phyloP scores from a whole-genome alignment of 306 rosid species.

The Dalbergia cochinchinensis region DNA sequence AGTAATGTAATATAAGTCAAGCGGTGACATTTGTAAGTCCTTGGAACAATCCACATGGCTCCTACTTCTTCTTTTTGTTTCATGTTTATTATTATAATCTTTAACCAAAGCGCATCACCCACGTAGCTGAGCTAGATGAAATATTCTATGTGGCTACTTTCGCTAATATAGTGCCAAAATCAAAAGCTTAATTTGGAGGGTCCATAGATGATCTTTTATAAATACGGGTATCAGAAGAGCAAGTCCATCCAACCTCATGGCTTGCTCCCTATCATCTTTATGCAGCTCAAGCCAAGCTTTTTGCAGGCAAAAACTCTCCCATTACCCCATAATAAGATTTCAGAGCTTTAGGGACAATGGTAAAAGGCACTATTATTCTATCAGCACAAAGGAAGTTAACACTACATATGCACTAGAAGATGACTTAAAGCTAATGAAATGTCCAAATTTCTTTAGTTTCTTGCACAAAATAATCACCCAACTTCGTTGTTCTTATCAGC shows the following conservation, averaged over 20 bases:
- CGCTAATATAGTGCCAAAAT: slow-evolving; percentile 29
- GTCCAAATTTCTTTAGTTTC: background rate
- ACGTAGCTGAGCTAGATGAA: slow-evolving; percentile 22
- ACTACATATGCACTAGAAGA: background rate
- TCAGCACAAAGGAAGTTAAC: slow-evolving; percentile 6
- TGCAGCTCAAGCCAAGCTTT: slow-evolving; percentile 43
- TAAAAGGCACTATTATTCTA: slow-evolving; percentile 19
- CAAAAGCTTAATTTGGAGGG: slow-evolving; percentile 30
- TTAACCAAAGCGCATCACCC: slow-evolving; percentile 22
- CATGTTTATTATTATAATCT: slow-evolving; percentile 30
- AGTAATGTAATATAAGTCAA: background rate
- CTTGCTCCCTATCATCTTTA: slow-evolving; percentile 45
- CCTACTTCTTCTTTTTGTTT: slow-evolving; percentile 34
- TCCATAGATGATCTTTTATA: background rate
- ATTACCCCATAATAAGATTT: slow-evolving; percentile 50
- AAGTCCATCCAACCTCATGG: slow-evolving; percentile 29
- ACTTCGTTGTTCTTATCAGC: too few relatives aligned
- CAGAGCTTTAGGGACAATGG: slow-evolving; percentile 54
- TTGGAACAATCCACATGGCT: slow-evolving; percentile 25
- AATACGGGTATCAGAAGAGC: background rate
- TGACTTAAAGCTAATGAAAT: background rate
- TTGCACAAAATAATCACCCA: background rate
- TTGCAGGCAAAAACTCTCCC: slow-evolving; percentile 40
- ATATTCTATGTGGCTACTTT: slow-evolving; percentile 35
- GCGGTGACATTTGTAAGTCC: slow-evolving; percentile 34